Percentiles rank a stretch among this genome's conserved stretches.
These are phyloP conservation scores for Cunninghamia lanceolata DNA, from an alignment of 75 land plant genomes.

Conservation along the genomic window DNA sequence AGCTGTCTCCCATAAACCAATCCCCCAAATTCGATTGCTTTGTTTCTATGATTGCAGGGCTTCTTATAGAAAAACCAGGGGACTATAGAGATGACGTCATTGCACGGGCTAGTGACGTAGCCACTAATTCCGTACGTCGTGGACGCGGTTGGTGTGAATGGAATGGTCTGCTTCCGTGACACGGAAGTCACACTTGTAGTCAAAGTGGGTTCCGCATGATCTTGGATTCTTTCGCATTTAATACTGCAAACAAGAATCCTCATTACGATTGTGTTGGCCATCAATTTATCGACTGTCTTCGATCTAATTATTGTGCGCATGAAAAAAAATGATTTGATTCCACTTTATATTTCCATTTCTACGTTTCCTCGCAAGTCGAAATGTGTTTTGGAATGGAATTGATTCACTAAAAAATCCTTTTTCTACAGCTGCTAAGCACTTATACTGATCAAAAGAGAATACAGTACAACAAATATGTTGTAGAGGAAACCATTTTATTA, in stretches of 20 bases:
- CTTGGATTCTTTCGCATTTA: not conserved
- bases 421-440: too few relatives aligned
- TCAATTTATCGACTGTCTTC: not conserved
- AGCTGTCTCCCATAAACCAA: not conserved
- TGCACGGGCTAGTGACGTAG: not conserved
- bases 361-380: too few relatives aligned
- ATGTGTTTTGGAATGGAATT: not conserved
- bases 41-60: not conserved
- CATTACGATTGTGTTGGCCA: not conserved
- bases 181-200: not conserved
- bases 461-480: too few relatives aligned
- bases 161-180: not conserved
- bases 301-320: not conserved
- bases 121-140: not conserved
- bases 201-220: not conserved
- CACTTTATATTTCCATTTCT: not conserved
- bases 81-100: not conserved
- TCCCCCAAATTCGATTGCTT: not conserved
- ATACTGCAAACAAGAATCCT: not conserved
- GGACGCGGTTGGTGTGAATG: too few relatives aligned
- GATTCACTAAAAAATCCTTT: not conserved
- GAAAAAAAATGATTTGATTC: not conserved
- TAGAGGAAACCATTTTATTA: too few relatives aligned
- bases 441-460: too few relatives aligned
- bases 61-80: not conserved